Evolutionary conservation across 768 basidiomycete species (phyloP).

Genomic region (Ramaria sp.): DNA sequence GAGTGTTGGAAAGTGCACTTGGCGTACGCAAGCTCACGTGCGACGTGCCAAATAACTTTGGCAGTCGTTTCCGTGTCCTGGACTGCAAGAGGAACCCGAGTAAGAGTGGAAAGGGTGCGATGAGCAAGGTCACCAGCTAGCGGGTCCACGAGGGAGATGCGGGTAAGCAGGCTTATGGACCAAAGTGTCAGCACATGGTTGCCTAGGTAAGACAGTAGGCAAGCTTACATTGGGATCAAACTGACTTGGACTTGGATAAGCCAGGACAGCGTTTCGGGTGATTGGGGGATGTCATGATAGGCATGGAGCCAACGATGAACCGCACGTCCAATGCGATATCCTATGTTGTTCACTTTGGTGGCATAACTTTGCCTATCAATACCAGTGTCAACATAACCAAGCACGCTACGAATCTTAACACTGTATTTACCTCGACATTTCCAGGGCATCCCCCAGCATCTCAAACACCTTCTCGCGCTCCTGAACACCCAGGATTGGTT

Average conservation of each 20-base stretch:
- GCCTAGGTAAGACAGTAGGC: background rate
- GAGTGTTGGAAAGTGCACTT: background rate
- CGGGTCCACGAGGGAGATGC: background rate
- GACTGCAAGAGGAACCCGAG: background rate
- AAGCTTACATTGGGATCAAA: background rate
- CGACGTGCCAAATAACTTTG: background rate
- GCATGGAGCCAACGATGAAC: background rate
- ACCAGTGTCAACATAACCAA: no score
- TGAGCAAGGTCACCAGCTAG: background rate
- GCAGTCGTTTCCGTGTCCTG: background rate
- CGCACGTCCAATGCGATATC: background rate
- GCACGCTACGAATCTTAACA: no score
- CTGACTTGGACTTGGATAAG: background rate
- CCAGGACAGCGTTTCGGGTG: background rate
- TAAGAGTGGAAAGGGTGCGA: background rate
- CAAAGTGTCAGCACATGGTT: no score
- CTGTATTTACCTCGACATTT: background rate
- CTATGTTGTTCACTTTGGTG: background rate
- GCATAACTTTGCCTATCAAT: background rate
- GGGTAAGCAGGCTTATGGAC: background rate
- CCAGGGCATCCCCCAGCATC: background rate
- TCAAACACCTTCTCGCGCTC: background rate
- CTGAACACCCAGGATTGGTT: background rate
- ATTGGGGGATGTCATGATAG: background rate
- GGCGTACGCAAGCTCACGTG: background rate